Evolutionary conservation across 1,139 yeast genomes (phyloP).

Genomic region (Saccharomyces hybrid): DNA sequence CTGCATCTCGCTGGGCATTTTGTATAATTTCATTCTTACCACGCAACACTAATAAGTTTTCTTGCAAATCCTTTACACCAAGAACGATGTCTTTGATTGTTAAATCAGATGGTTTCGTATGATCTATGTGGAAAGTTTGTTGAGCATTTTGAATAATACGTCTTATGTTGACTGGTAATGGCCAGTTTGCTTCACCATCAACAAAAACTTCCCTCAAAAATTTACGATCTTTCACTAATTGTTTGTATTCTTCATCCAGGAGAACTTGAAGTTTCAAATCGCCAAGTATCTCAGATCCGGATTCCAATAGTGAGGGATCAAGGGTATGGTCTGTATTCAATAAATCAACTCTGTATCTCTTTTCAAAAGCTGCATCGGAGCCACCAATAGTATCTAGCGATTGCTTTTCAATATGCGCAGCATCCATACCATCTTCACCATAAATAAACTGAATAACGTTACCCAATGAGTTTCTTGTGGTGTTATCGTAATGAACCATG

Average conservation of each 20-base stretch:
- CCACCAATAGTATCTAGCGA: constrained; percentile 96
- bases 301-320: constrained; percentile 69
- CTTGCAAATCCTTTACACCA: constrained; percentile 65
- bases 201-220: constrained; percentile 79
- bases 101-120: constrained; percentile 83
- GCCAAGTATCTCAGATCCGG: constrained; percentile 87
- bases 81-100: constrained; percentile 71
- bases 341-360: constrained; percentile 79
- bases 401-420: constrained; percentile 95
- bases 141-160: constrained; percentile 97
- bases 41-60: constrained; percentile 67
- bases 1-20: constrained; percentile 92
- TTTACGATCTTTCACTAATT: constrained; percentile 66
- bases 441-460: constrained; percentile 92
- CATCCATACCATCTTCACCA: constrained; percentile 99
- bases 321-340: constrained; percentile 61
- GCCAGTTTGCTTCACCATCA: constrained; percentile 95
- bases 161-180: constrained; percentile 92
- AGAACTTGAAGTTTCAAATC: constrained; percentile 75
- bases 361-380: constrained; percentile 73
- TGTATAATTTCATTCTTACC: constrained; percentile 66
- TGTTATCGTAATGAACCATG: constrained; percentile 98
- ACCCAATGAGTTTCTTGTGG: constrained; percentile 95
- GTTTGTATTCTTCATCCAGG: constrained; percentile 78
- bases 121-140: constrained; percentile 91